Conservation (phyloP, 225 moss, liverwort and hornwort species). For the Physcomitrellopsis africana region DNA sequence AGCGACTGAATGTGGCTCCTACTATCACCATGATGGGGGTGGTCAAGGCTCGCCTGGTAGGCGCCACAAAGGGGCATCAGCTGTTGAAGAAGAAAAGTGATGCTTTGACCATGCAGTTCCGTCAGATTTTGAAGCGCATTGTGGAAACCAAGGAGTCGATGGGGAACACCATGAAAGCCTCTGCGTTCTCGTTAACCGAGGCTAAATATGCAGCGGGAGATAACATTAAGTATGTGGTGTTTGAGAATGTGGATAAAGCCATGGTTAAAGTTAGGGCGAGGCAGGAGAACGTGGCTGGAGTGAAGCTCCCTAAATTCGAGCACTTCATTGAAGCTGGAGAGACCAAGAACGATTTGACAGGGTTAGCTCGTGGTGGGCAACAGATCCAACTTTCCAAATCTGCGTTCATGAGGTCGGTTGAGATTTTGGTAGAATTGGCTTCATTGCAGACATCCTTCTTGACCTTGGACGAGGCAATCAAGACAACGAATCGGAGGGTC, state of each 20-base stretch:
- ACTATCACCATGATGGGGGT: slow-evolving; percentile 87
- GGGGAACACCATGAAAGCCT: slow-evolving; percentile 67
- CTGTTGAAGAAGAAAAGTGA: slow-evolving; percentile 84
- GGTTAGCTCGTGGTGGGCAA: slow-evolving; percentile 66
- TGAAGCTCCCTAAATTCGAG: slow-evolving; percentile 72
- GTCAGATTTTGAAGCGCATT: slow-evolving; percentile 68
- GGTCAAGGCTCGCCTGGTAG: slow-evolving; percentile 74
- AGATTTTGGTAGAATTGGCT: slow-evolving; percentile 70
- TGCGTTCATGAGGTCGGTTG: slow-evolving; percentile 62
- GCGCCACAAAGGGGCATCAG: slow-evolving; percentile 87
- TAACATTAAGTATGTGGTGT: slow-evolving; percentile 62
- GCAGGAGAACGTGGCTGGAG: slow-evolving; percentile 69
- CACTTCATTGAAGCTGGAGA: slow-evolving; percentile 52
- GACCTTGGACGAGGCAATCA: slow-evolving; percentile 73
- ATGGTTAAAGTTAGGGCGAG: slow-evolving; percentile 60
- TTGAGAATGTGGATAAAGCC: slow-evolving; percentile 71
- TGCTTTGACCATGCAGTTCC: slow-evolving; percentile 73
- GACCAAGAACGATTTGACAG: slow-evolving; percentile 60
- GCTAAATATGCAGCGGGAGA: slow-evolving; percentile 76
- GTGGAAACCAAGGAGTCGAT: slow-evolving; percentile 68
- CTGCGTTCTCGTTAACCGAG: slow-evolving; percentile 66
- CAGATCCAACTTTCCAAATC: slow-evolving; percentile 66
- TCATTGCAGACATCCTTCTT: slow-evolving; percentile 74
- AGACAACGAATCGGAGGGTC: slow-evolving; percentile 68
- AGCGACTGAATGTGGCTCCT: slow-evolving; percentile 77